phyloP scores from a whole-genome alignment of 169 alveolate genomes.

The Cryptosporidium bovis region DNA sequence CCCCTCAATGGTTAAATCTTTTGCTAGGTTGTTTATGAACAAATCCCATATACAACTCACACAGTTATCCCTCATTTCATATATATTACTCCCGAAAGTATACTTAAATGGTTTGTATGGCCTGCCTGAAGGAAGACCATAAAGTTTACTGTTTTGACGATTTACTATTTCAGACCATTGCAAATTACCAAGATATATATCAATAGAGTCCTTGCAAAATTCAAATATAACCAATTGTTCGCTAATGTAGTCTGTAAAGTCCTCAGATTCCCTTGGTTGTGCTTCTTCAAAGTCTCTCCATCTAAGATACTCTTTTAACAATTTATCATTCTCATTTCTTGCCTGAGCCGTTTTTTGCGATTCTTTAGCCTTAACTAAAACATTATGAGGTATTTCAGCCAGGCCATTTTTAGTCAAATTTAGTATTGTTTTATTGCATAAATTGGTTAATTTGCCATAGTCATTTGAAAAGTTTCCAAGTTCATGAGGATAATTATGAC shows the following conservation, averaged over 20 bases:
- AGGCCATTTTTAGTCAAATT: slow-evolving; percentile 10
- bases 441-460: slow-evolving; percentile 1
- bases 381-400: slow-evolving; percentile 10
- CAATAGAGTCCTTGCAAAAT: slow-evolving; percentile 63
- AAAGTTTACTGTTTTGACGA: slow-evolving; percentile 30
- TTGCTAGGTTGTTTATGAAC: slow-evolving; percentile 8
- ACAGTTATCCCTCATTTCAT: slow-evolving; percentile 66
- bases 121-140: slow-evolving; percentile 68
- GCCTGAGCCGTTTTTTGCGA: background rate
- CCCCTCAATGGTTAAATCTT: slow-evolving; percentile 47
- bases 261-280: background rate
- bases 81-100: slow-evolving; percentile 49
- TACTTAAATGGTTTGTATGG: slow-evolving; percentile 65
- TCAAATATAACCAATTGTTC: slow-evolving; percentile 37
- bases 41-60: slow-evolving; percentile 68
- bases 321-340: background rate
- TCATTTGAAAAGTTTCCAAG: background rate
- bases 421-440: slow-evolving; percentile 18
- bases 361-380: slow-evolving; percentile 5
- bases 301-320: slow-evolving; percentile 8
- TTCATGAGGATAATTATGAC: slow-evolving; percentile 43
- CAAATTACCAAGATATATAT: slow-evolving; percentile 50
- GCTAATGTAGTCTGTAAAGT: background rate
- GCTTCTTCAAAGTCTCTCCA: background rate
- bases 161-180: slow-evolving; percentile 62